Evolutionary conservation across 805 yeast species (phyloP).

Genomic region (Debaryomyces castellii): DNA sequence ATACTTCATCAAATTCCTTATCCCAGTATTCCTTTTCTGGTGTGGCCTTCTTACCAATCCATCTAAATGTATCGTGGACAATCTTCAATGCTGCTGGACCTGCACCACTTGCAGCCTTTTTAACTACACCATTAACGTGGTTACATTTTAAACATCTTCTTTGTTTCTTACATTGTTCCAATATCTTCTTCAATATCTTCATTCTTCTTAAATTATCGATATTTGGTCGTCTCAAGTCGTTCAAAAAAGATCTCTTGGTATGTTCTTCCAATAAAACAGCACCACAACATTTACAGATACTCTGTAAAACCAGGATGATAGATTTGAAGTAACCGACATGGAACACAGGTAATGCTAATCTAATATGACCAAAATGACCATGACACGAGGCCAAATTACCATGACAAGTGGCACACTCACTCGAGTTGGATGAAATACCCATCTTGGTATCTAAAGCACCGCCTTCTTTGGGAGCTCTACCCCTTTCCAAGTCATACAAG

Average conservation of each 20-base stretch:
- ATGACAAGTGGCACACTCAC: conserved; percentile 87
- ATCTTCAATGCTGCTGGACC: conserved; percentile 93
- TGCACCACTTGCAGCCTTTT: conserved; percentile 89
- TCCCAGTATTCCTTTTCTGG: conserved; percentile 88
- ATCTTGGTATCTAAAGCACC: conserved; percentile 91
- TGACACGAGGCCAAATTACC: conserved; percentile 93
- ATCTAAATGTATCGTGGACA: conserved; percentile 92
- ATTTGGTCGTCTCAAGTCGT: conserved; percentile 84
- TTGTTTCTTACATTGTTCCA: conserved; percentile 94
- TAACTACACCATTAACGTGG: conserved; percentile 92
- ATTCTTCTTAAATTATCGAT: conserved; percentile 89
- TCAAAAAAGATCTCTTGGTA: conserved; percentile 63
- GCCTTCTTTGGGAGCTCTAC: conserved; percentile 72
- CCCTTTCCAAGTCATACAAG: conserved; percentile 85
- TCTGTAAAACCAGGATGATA: conserved; percentile 82
- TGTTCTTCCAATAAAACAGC: conserved; percentile 71
- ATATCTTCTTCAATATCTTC: conserved; percentile 77
- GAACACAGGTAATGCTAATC: conserved; percentile 91
- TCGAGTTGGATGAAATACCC: conserved; percentile 90
- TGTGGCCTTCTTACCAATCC: conserved; percentile 87
- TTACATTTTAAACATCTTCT: conserved; percentile 87
- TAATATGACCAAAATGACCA: conserved; percentile 96
- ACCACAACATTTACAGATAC: conserved; percentile 89
- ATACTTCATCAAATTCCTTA: conserved; percentile 75
- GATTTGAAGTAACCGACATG: conserved; percentile 97